Evolutionary conservation across 148 eudicot genomes (phyloP).

Genomic region (Silene latifolia): DNA sequence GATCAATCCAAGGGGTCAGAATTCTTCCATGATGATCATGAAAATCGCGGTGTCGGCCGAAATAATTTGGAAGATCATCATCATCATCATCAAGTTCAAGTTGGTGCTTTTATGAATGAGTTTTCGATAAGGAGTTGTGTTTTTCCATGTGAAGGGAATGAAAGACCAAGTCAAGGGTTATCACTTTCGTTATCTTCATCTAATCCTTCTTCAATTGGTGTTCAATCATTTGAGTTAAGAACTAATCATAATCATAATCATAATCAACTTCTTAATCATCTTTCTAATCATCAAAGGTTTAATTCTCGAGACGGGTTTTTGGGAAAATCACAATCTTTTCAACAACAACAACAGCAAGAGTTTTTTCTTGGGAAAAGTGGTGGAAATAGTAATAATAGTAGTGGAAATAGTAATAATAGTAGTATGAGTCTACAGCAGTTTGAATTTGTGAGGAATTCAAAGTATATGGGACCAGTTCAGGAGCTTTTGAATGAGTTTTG

Average conservation of each 20-base stretch:
- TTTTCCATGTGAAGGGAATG: constrained; percentile 77
- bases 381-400: neutral
- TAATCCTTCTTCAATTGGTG: constrained; percentile 66
- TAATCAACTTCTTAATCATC: neutral
- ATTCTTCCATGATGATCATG: neutral
- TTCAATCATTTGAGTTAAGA: constrained; percentile 72
- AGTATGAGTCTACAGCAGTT: constrained; percentile 16
- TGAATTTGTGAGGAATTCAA: constrained; percentile 51
- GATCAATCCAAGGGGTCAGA: constrained; percentile 5
- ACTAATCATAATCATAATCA: neutral
- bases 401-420: constrained; percentile 1
- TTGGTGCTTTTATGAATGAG: constrained; percentile 32
- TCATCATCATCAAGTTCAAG: neutral
- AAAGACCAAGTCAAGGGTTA: constrained; percentile 90
- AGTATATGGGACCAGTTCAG: constrained; percentile 70
- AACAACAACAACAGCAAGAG: constrained; percentile 20
- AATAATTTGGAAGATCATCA: neutral
- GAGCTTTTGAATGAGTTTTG: constrained; percentile 88
- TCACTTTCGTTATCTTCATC: constrained; percentile 74
- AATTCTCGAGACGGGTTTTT: constrained; percentile 24
- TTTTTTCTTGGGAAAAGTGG: constrained; percentile 32
- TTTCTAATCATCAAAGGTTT: constrained; percentile 7
- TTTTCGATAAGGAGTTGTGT: constrained; percentile 51
- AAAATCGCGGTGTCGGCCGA: neutral
- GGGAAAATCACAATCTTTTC: constrained; percentile 32